phyloP scores from a whole-genome alignment of 768 basidiomycete species.

The Agaricus subrufescens region DNA sequence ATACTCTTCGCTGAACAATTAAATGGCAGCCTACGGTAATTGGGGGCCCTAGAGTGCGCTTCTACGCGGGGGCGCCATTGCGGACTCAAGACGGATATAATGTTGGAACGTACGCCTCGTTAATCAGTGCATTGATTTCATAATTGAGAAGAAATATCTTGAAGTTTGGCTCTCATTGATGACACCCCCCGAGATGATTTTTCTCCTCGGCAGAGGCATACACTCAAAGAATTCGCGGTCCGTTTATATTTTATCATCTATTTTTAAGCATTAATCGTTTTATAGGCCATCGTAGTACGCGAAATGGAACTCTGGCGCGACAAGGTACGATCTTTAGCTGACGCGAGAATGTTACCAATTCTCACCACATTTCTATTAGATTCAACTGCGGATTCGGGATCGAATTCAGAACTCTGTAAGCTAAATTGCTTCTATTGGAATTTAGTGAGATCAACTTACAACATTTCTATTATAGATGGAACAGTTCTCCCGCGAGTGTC shows the following conservation, averaged over 20 bases:
- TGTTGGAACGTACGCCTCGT: conserved; percentile 63
- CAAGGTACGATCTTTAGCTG: conserved; percentile 47
- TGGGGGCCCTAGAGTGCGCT: conserved; percentile 65
- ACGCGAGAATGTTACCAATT: background rate
- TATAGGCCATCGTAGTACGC: conserved; percentile 78
- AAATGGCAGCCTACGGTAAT: conserved; percentile 60
- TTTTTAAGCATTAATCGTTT: conserved; percentile 15
- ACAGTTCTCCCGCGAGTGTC: conserved; percentile 89
- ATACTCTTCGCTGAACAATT: background rate
- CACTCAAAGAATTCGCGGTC: conserved; percentile 88
- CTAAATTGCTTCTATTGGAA: background rate
- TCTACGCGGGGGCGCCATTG: conserved; percentile 90
- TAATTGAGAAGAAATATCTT: background rate
- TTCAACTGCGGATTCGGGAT: conserved; percentile 86
- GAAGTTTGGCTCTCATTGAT: conserved; percentile 78
- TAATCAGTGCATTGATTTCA: background rate
- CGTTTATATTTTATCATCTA: conserved; percentile 13
- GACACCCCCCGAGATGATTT: conserved; percentile 82
- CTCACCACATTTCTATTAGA: conserved; percentile 34
- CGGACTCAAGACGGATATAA: conserved; percentile 89
- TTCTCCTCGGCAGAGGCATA: conserved; percentile 83
- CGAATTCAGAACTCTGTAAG: conserved; percentile 85
- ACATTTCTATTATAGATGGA: conserved; percentile 64
- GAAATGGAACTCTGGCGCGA: conserved; percentile 96
- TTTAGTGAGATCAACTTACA: background rate